Evolutionary conservation across 1,139 yeast species (phyloP), one percentile per base, ranked within the genome.

Genomic region (Saccharomyces hybrid): DNA sequence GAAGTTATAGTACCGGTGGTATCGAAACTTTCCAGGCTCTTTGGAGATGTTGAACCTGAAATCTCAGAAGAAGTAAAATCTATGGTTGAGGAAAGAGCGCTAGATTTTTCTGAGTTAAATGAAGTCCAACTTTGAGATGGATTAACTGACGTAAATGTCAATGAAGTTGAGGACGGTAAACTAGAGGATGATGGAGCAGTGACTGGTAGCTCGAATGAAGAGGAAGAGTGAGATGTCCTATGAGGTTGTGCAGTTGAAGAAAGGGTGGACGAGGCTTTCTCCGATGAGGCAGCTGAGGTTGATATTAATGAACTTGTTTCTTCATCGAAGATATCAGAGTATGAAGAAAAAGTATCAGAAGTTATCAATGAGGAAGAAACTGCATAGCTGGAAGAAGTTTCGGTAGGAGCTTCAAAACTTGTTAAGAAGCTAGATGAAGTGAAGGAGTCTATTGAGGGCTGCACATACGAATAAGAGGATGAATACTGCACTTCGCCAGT

Each of bases 101-200:
- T 46, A n/a, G 44, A 9, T 2, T 31, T 27, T 19, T 3, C 26
- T 32, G 38, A 32, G 38, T 7, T 32, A 7, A 32, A 32, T 11
- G 7, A 32, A 32, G 8, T 7, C 38, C 38, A n/a, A 32, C 38
- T 32, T 11, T n/a, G 38, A 32, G 38, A 32, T n/a, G 38, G 16
- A 32, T n/a, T 8, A n/a, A 32, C n/a, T n/a, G 14, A 26, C 23
- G 48, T 7, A 19, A 25, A 16, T 5, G 13, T 27, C 27, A 28
- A 29, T 5, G 23, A 29, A 41, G 9, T 13, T 25, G 26, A 14
- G 13, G 16, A 25, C 34, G 34, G 9, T 31, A 25, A 7, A 51
- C 13, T 9, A 9, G 23, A 26, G 47, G 51, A 46, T 23, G 51
- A 51, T 47, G 48, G 44, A n/a, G 51, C 49, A 2, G 55, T 48